Conservation (phyloP, 2,329 filamentous ascomycete genomes). For the Arachnopeziza araneosa region DNA sequence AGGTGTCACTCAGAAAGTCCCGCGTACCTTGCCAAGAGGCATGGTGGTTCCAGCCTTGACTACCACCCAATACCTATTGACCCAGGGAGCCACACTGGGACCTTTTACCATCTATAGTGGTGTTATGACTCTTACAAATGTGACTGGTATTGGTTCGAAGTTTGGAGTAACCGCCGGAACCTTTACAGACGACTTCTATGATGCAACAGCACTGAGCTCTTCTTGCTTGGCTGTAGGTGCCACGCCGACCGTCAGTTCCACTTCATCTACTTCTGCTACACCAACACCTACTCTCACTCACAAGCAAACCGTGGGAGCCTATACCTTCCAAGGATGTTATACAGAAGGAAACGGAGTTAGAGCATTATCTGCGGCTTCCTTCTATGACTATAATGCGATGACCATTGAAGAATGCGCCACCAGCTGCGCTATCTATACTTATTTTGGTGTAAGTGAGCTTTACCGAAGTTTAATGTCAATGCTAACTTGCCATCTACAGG, state of each 20-base stretch:
- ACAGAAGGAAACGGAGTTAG: slow-evolving; percentile 16
- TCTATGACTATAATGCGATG: slow-evolving; percentile 25
- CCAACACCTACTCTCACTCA: slow-evolving; percentile 17
- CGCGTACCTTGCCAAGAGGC: background rate
- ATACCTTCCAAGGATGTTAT: slow-evolving; percentile 22
- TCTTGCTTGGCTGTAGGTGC: slow-evolving; percentile 37
- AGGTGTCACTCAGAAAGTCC: slow-evolving; percentile 20
- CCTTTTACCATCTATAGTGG: slow-evolving; percentile 24
- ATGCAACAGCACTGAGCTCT: slow-evolving; percentile 38
- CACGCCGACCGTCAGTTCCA: slow-evolving; percentile 3
- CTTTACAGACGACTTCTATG: slow-evolving; percentile 44
- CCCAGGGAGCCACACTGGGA: slow-evolving; percentile 17
- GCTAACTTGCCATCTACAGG: background rate
- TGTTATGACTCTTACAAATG: slow-evolving; percentile 11
- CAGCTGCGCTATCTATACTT: slow-evolving; percentile 29
- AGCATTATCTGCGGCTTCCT: slow-evolving; percentile 16
- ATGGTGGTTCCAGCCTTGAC: slow-evolving; percentile 14
- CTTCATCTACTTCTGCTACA: slow-evolving; percentile 6
- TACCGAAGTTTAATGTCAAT: background rate
- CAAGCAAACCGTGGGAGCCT: slow-evolving; percentile 20
- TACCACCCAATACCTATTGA: slow-evolving; percentile 19
- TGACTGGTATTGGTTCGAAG: slow-evolving; percentile 13
- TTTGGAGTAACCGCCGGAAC: slow-evolving; percentile 22
- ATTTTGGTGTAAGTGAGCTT: slow-evolving; percentile 26
- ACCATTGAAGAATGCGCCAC: slow-evolving; percentile 29